Evolutionary conservation across 257 asterid species (phyloP), one percentile per base, ranked within the genome.

Genomic region (Solanum raphanifolium): DNA sequence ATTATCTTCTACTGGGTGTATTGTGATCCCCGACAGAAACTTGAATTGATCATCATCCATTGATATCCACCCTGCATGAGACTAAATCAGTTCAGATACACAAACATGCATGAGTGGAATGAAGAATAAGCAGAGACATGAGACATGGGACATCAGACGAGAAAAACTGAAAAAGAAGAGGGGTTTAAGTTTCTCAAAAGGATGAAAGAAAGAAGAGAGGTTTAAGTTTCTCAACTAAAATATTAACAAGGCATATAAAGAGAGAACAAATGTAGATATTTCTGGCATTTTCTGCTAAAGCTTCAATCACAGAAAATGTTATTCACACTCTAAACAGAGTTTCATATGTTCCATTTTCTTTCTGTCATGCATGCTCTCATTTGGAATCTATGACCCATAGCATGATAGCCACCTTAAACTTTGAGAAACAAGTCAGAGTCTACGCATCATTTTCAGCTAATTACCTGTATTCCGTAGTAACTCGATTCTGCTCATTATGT

Each of bases 51-150:
- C 98, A 82, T 89, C 92, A 88, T 97, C 99, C 92, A 97, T 89
- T 25, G 92, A 91, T 86, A 97, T 89, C 99, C 99, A 97, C 90
- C 98, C 99, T 97, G 89, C 92, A 90, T 23, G 58, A 71, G 25
- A 72, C 71, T 27, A 38, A 85, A 21, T 86, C 68, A 71, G 58
- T 35, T 73, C 15, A 52, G 43, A 39, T 48, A 15, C 34, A 48
- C 6, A 13, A 48, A 31, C 69, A 29, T 82, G 29, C 86, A 46
- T 6, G 43, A 82, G 86, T 18, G 15, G 12, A 18, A 82, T 21
- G 86, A 48, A 48, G 43, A 48, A 48, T 82, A 82, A 48, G 69
- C 43, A 48, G 86, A 48, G 86, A 48, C 69, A 31, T 48, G 86
- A 48, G 86, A 48, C 69, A 31, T 48, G 43, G 55, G 69, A 20